Conservation (phyloP, 176 grass and related monocot genomes). For the Olyra latifolia region DNA sequence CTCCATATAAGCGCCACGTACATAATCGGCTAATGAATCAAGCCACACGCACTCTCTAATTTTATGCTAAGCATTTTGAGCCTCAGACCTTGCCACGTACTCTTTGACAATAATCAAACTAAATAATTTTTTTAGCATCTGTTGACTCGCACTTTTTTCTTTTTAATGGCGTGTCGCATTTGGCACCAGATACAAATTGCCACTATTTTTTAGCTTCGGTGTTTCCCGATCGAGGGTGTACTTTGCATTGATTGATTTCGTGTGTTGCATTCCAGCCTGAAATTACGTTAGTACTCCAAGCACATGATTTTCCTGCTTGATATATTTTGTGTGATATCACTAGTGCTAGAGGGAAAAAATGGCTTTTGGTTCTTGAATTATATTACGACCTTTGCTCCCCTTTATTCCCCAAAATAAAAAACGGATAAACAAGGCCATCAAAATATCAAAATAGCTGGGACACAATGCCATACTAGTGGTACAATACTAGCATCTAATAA, state of each 20-base stretch:
- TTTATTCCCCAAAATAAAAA: no score
- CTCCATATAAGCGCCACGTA: background rate
- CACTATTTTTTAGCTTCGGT: background rate
- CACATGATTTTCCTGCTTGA: background rate
- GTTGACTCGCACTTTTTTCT: background rate
- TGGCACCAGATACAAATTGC: background rate
- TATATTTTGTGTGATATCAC: background rate
- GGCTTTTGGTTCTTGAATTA: no score
- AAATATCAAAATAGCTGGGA: no score
- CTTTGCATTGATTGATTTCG: background rate
- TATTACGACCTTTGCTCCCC: no score
- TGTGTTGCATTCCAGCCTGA: background rate
- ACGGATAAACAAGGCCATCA: no score
- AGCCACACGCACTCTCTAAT: background rate
- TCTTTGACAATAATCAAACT: background rate
- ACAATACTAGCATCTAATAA: no score
- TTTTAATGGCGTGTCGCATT: background rate
- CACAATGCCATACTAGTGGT: no score
- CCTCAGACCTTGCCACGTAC: background rate
- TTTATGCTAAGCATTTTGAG: background rate
- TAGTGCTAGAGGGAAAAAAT: no score
- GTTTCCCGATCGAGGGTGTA: background rate
- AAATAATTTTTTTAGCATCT: background rate
- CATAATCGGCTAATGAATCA: background rate
- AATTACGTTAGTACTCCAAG: background rate